These are phyloP conservation scores for Fraxinus baroniana DNA, from an alignment of 305 asterid genomes.

Conservation along the genomic window DNA sequence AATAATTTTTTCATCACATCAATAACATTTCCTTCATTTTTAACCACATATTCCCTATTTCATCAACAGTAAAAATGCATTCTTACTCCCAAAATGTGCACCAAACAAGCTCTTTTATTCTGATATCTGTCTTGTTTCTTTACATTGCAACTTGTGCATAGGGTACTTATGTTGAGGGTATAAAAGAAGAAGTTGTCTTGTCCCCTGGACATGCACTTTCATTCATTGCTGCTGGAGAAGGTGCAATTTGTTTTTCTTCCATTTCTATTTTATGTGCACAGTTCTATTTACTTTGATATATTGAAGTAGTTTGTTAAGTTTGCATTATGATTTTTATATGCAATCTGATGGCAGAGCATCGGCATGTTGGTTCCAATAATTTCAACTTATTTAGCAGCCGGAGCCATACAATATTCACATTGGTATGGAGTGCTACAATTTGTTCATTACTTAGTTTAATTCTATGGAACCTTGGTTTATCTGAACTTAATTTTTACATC, in stretches of 20 bases:
- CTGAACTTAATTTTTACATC: constrained; percentile 4
- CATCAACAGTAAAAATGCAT: no score
- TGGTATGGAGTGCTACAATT: constrained; percentile 52
- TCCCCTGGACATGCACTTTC: constrained; percentile 99
- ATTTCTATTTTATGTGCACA: constrained; percentile 1
- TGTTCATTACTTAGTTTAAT: constrained; percentile 6
- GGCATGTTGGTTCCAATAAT: constrained; percentile 97
- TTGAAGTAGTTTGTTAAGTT: constrained; percentile 11
- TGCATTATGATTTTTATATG: constrained; percentile 24
- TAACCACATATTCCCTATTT: no score
- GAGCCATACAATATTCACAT: constrained; percentile 95
- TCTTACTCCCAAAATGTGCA: no score
- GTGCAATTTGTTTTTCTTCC: constrained; percentile 32
- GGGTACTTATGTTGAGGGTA: constrained; percentile 99
- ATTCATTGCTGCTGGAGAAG: constrained; percentile 99
- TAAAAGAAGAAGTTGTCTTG: constrained; percentile 96
- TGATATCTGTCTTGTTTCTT: neutral
- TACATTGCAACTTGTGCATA: constrained; percentile 31
- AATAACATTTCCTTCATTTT: no score
- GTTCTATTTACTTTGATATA: constrained; percentile 4
- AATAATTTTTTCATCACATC: no score
- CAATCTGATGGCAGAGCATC: constrained; percentile 76
- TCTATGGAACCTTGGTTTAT: neutral
- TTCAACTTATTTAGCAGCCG: constrained; percentile 99
- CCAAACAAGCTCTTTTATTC: neutral